A percentile compares a stretch with the other conserved stretches of the same genome.
phyloP scores from a whole-genome alignment of 345 rosid species.

The Populus tremula region DNA sequence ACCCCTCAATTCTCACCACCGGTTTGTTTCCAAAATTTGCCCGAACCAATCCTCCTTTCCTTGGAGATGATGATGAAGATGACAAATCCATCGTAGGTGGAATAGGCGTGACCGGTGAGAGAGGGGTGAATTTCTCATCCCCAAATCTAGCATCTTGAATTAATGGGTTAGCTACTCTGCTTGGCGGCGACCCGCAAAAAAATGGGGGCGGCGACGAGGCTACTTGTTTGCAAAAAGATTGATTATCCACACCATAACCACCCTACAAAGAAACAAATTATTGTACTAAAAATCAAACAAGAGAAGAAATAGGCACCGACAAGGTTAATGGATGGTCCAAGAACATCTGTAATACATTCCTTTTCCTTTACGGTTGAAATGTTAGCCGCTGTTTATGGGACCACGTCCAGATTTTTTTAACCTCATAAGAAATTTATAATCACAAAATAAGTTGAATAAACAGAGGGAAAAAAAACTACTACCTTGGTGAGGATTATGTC shows the following conservation, averaged over 20 bases:
- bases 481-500: conserved; percentile 81
- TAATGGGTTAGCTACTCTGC: conserved; percentile 98
- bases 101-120: conserved; percentile 34
- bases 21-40: conserved; percentile 82
- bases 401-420: not conserved
- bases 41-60: conserved; percentile 69
- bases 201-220: conserved; percentile 80
- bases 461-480: not conserved
- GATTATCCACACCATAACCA: conserved; percentile 53
- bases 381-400: not conserved
- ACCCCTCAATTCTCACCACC: conserved; percentile 79
- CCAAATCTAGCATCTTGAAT: conserved; percentile 77
- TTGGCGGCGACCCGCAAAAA: conserved; percentile 93
- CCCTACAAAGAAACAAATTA: conserved; percentile 35
- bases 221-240: conserved; percentile 42
- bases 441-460: not conserved
- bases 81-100: conserved; percentile 29
- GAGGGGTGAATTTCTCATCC: conserved; percentile 48
- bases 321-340: not conserved
- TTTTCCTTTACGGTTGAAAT: not conserved
- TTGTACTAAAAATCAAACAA: not conserved
- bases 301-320: not conserved
- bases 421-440: not conserved
- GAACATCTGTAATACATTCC: not conserved
- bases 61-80: conserved; percentile 52